Evolutionary conservation across 805 yeast genomes (phyloP), one percentile per base, ranked within the genome.

Genomic region (Danielia oregonensis): DNA sequence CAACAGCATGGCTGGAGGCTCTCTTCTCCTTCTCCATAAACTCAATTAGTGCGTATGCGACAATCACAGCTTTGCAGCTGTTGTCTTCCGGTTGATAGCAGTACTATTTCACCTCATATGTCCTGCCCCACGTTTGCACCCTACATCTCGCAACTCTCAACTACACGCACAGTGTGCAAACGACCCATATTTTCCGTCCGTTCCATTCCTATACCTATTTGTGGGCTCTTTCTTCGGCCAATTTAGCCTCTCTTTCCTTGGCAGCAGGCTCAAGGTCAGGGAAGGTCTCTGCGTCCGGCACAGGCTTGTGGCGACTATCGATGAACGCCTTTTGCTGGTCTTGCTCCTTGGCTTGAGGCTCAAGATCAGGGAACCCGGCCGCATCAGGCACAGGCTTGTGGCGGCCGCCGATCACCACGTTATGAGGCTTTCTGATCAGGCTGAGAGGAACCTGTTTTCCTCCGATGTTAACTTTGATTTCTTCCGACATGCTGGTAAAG

Each of bases 351-450:
- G 64, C 65, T 14, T 47, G 59, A 2, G 59, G 60, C 34, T 57
- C 63, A 29, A 61, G 41, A 27, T 53, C 18, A 59, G 59, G 27
- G 63, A 61, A 14, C 39, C 46, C 33, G 14, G 33, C 25, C 7
- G 64, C 64, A 25, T 51, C 42, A 17, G 56, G 15, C 10, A 16
- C 8, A 29, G 14, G 55, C 52, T 18, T 43, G 33, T 12, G 39
- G 37, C 24, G 26, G 30, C 47, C 45, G 13, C 46, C 50, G 29
- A 48, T 29, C 16, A 48, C 45, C 24, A 40, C 50, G 26, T 40
- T 32, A 37, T 67, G 73, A 4, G 73, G 73, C 40, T 61, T 63
- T 48, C 55, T 64, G 41, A 68, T 60, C 28, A 33, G 33, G 30
- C 45, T 48, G 38, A 62, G 58, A 5, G 71, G 72, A 8, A 67